A percentile compares a stretch with the other conserved stretches of the same genome.
phyloP scores from a whole-genome alignment of 192 early-diverging fungal genomes.

The Backusella parvicylindrica region DNA sequence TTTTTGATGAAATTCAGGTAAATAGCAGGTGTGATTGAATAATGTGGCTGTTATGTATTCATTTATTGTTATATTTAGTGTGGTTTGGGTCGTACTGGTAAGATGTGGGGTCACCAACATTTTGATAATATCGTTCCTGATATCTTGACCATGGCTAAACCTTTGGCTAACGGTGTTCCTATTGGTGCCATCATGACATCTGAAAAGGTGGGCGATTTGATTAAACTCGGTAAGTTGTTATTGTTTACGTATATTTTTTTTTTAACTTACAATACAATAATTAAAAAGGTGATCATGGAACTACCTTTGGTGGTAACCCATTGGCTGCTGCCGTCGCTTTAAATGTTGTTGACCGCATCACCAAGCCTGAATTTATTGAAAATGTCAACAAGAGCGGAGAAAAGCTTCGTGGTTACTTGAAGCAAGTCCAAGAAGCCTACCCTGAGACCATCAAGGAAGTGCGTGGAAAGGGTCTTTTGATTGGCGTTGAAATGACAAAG shows the following conservation, averaged over 20 bases:
- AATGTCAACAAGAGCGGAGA: conserved; percentile 63
- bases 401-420: conserved; percentile 54
- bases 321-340: conserved; percentile 84
- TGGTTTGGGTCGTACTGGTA: conserved; percentile 87
- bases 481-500: conserved; percentile 78
- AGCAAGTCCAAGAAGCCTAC: conserved; percentile 37
- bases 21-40: too few relatives aligned
- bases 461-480: conserved; percentile 83
- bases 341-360: conserved; percentile 69
- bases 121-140: conserved; percentile 74
- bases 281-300: conserved; percentile 88
- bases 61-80: conserved; percentile 52
- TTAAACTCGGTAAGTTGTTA: conserved; percentile 59
- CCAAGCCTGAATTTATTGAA: conserved; percentile 65
- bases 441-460: conserved; percentile 67
- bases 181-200: conserved; percentile 90
- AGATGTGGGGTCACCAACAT: conserved; percentile 81
- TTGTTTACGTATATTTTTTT: not conserved
- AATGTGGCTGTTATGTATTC: too few relatives aligned
- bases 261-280: not conserved
- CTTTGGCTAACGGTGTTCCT: conserved; percentile 94
- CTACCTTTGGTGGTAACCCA: conserved; percentile 96
- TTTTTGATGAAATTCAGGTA: conserved; percentile 95
- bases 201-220: conserved; percentile 71
- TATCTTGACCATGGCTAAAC: conserved; percentile 94